Percentiles rank a stretch among this genome's conserved stretches.
Evolutionary conservation across 78 protist genomes (phyloP).

Genomic region (Dictyostelium brefeldianum): DNA sequence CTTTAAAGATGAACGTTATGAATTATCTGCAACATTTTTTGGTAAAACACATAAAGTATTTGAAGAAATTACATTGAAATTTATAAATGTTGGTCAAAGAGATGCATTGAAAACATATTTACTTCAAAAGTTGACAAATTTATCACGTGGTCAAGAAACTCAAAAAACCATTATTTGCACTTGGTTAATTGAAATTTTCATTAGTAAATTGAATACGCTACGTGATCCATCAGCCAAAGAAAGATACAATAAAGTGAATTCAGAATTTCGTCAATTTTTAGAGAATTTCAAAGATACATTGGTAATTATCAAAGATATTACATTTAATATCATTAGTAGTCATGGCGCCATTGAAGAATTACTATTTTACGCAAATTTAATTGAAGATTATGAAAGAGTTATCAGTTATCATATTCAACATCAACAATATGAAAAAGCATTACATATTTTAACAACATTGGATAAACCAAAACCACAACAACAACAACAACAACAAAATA

Average conservation of each 20-base stretch:
- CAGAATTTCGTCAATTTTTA: constrained; percentile 47
- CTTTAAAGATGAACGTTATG: constrained; percentile 50
- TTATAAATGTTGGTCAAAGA: constrained; percentile 78
- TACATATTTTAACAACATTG: constrained; percentile 71
- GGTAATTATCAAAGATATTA: constrained; percentile 77
- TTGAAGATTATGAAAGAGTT: constrained; percentile 93
- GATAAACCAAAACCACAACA: constrained; percentile 33
- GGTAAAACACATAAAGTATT: constrained; percentile 88
- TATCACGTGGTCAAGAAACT: constrained; percentile 54
- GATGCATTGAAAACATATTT: constrained; percentile 83
- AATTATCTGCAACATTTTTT: constrained; percentile 89
- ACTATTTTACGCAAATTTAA: constrained; percentile 88
- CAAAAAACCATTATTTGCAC: constrained; percentile 92
- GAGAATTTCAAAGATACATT: constrained; percentile 66
- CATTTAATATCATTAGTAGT: constrained; percentile 90
- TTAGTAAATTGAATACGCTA: constrained; percentile 80
- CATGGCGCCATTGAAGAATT: constrained; percentile 94
- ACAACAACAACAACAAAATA: background rate
- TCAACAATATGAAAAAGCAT: constrained; percentile 81
- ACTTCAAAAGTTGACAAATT: constrained; percentile 40
- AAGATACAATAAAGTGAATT: constrained; percentile 75
- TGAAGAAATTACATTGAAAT: constrained; percentile 93
- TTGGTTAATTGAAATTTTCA: constrained; percentile 93
- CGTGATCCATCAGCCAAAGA: constrained; percentile 25
- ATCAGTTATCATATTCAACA: constrained; percentile 88